Evolutionary conservation across 805 yeast genomes (phyloP), one percentile per base, ranked within the genome.

Genomic region (Saccharomycopsis amapae): DNA sequence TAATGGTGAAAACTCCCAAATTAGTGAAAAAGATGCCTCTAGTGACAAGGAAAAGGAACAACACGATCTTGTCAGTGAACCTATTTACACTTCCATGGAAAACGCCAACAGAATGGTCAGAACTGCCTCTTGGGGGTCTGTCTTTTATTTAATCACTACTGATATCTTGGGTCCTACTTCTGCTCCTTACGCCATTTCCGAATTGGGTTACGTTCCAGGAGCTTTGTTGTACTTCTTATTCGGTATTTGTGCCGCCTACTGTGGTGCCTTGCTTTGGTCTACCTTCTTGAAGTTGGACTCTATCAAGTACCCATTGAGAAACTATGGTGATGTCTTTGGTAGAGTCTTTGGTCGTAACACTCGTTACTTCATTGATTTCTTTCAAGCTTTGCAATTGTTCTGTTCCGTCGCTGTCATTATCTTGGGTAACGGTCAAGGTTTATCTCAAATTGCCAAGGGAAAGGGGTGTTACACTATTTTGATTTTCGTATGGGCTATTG

Each of bases 141-240:
- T 69, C n/a, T 69, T 71, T 57, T 69, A 62, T 54, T 59, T 71
- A 31, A 71, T 71, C 48, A 70, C 76, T 33, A 69, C 75, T 5
- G 75, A 71, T 59, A 69, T 70, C 41, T 60, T 69, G 34, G 76
- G 75, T 22, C 76, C 75, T 17, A 59, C 67, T 10, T 60, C 64
- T 40, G 73, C 75, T 18, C 75, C 75, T 3, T 69, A 67, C 50
- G 69, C 74, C 10, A 59, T 71, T 43, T 55, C 69, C 9, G 66
- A 66, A 47, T 56, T 71, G 46, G 75, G 75, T 2, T 68, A 61
- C 46, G 74, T 65, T 20, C 73, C 73, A 17, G 75, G 76, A 30
- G 56, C 64, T 43, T 61, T 69, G 24, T 56, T 71, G 7, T 71
- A 61, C 55, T 55, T 68, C 34, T 53, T 66, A 4, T 66, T 71